These are phyloP conservation scores for Geotrichum klebahnii DNA, from an alignment of 1,139 yeast genomes.

Conservation along the genomic window DNA sequence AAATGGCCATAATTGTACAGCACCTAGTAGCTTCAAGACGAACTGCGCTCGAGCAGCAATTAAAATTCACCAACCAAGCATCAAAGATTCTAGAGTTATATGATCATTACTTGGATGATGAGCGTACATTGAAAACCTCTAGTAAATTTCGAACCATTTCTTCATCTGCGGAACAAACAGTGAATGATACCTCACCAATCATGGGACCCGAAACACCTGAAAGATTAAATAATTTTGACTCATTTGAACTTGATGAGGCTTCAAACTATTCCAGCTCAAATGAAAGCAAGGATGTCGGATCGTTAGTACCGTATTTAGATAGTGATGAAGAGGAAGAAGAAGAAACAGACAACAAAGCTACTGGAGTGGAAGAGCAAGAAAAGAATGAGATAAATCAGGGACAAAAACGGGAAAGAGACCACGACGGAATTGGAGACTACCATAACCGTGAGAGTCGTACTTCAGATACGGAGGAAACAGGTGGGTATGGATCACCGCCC, in stretches of 20 bases:
- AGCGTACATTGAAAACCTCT: not conserved
- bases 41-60: not conserved
- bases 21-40: slow-evolving; percentile 12
- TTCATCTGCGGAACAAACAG: not conserved
- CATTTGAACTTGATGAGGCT: not conserved
- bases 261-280: not conserved
- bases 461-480: not conserved
- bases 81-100: slow-evolving; percentile 2
- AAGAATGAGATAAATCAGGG: not conserved
- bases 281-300: not conserved
- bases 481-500: not conserved
- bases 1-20: slow-evolving; percentile 6
- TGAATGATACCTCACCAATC: slow-evolving; percentile 14
- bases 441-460: not conserved
- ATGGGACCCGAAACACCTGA: slow-evolving; percentile 11
- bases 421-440: not conserved
- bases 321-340: slow-evolving; percentile 19
- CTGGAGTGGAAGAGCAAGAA: not conserved
- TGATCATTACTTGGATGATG: slow-evolving; percentile 6
- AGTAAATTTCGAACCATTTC: slow-evolving; percentile 4
- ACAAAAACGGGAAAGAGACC: slow-evolving; percentile 3
- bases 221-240: not conserved
- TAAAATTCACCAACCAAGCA: slow-evolving; percentile 3
- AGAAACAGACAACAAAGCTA: not conserved
- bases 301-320: slow-evolving; percentile 16